Percentiles rank a stretch among this genome's conserved stretches.
Evolutionary conservation across 2,329 filamentous ascomycete species (phyloP).

Genomic region (Ophiocordyceps unilateralis): DNA sequence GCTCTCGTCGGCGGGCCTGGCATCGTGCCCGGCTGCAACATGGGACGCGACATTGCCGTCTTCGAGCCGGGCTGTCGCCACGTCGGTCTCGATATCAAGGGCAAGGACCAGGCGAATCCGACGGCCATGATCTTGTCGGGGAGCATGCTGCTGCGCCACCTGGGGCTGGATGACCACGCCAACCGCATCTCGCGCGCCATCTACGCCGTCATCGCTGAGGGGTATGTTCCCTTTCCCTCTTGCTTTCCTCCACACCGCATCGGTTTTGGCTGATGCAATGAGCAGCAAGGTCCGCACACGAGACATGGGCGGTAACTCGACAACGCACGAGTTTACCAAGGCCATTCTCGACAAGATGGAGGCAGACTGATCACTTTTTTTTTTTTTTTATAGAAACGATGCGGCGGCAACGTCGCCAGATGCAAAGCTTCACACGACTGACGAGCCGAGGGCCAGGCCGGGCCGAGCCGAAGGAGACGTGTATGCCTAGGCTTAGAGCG

Average conservation of each 20-base stretch:
- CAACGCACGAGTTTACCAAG: slow-evolving; percentile 87
- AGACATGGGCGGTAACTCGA: slow-evolving; percentile 85
- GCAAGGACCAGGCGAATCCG: slow-evolving; percentile 98
- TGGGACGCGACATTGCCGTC: slow-evolving; percentile 94
- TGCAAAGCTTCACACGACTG: neutral
- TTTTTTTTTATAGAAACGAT: no score
- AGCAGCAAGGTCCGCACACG: slow-evolving; percentile 68
- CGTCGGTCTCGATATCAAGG: slow-evolving; percentile 98
- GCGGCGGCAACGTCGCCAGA: neutral
- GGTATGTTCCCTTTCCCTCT: slow-evolving; percentile 34
- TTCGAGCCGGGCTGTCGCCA: slow-evolving; percentile 99
- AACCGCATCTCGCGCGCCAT: slow-evolving; percentile 90
- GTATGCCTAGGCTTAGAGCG: neutral
- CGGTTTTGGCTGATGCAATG: neutral
- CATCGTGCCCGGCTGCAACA: slow-evolving; percentile 97
- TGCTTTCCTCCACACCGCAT: neutral
- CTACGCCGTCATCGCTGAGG: slow-evolving; percentile 67
- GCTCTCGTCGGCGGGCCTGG: slow-evolving; percentile 93
- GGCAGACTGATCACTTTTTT: slow-evolving; percentile 45
- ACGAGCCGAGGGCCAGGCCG: neutral
- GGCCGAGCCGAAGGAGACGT: neutral
- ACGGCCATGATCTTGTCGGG: slow-evolving; percentile 89
- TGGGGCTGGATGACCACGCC: slow-evolving; percentile 93
- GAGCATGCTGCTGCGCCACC: slow-evolving; percentile 92
- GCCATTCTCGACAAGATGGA: slow-evolving; percentile 96